Base-by-base conservation (phyloP, 352 stramenopile genomes). In the Peronospora farinosa region DNA sequence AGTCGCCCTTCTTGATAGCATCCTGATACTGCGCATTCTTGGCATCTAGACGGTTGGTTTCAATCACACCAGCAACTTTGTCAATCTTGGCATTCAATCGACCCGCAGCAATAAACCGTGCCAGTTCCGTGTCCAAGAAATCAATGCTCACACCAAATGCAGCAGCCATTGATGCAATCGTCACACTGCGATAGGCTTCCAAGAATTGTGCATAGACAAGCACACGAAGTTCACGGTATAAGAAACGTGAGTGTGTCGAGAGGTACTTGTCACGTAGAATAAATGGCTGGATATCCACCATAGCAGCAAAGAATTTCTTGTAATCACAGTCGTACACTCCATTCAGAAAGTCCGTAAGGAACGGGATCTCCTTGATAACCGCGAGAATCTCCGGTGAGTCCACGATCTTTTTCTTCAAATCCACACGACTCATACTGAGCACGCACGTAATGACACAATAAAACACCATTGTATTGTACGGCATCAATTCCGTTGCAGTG, bases 1-100 rank as follows among this genome's bases (percentile, higher is more conserved):
- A 65, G 78, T 99, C 97, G 48, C 96, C 96, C 72, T 98, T 95
- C 81, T 98, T 97, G 71, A 99, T 98, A 48, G 97, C 95, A 45
- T 96, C 88, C 69, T 98, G 87, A 72, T 99, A 99, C 70, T 98
- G 93, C 13, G 93, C 91, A 77, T 98, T 99, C 76, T 98, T 99
- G 54, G 88, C 84, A 80, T 99, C 96, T 0, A 96, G 92, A 38
- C 95, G 85, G 66, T 98, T 98, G n/a, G 95, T 99, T 65, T 99
- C 93, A 52, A 99, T 97, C 23, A 99, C 93, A 30, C 94, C 95
- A 15, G 78, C 93, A 37, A 98, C 95, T 76, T 98, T 99, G 74
- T 99, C 96, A 70, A 99, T 99, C 75, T 99, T 99, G 42, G 96
- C 97, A 57, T 96, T 97, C 40, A 99, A 69, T 28, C 96, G 84